Conservation (phyloP, 1,139 yeast species). For the Yamadazyma jaroonii region DNA sequence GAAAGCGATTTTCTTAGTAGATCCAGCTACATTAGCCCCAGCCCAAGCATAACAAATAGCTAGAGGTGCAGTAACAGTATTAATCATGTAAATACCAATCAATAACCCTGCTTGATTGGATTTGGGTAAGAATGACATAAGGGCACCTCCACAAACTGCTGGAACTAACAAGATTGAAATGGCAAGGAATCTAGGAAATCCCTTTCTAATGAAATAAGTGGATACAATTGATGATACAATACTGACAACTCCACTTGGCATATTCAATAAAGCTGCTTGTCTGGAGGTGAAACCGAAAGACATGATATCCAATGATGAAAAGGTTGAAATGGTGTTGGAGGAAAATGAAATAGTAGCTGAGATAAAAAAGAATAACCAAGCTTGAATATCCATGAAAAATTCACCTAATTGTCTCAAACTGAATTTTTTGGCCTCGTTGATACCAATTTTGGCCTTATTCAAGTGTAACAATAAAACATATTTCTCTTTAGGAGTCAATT, state of each 20-base stretch:
- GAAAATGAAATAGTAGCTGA: slow-evolving; percentile 25
- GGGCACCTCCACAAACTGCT: slow-evolving; percentile 20
- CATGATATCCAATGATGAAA: slow-evolving; percentile 38
- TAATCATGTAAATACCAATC: slow-evolving; percentile 19
- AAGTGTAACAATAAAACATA: slow-evolving; percentile 21
- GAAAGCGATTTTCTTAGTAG: slow-evolving; percentile 22
- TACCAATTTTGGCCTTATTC: slow-evolving; percentile 26
- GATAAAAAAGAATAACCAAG: slow-evolving; percentile 41
- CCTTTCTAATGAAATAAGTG: slow-evolving; percentile 15
- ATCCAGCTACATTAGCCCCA: slow-evolving; percentile 23
- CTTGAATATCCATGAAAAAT: slow-evolving; percentile 42
- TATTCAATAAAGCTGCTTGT: slow-evolving; percentile 14
- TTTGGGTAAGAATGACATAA: slow-evolving; percentile 33
- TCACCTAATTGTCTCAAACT: slow-evolving; percentile 44
- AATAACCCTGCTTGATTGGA: slow-evolving; percentile 28
- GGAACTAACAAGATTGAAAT: slow-evolving; percentile 15
- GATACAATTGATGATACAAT: slow-evolving; percentile 11
- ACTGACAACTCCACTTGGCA: slow-evolving; percentile 16
- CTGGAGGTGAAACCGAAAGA: slow-evolving; percentile 25
- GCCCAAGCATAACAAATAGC: slow-evolving; percentile 23
- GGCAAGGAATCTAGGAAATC: slow-evolving; percentile 16
- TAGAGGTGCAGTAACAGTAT: slow-evolving; percentile 18
- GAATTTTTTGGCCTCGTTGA: slow-evolving; percentile 39
- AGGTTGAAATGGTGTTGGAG: slow-evolving; percentile 44
- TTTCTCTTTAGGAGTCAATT: slow-evolving; percentile 36